Base-by-base conservation (phyloP, 2,329 filamentous ascomycete species). In the Purpureocillium takamizusanense region DNA sequence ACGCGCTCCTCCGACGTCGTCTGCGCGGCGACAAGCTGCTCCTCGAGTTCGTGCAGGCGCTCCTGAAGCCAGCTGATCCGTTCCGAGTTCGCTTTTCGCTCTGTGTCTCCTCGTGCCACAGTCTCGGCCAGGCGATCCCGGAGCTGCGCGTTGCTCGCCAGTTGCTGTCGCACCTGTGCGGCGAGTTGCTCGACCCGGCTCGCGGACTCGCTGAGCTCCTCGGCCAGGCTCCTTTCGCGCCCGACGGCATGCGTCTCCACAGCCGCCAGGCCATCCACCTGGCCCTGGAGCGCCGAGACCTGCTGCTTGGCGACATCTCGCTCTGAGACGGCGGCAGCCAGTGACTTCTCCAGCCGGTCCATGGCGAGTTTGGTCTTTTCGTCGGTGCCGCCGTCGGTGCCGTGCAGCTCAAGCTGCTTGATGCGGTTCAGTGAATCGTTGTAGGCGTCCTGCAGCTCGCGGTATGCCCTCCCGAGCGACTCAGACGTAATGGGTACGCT, bases 1-100 rank as follows among this genome's bases (percentile, higher is more conserved):
- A 97, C 78, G 30, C 81, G 81, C 35, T 90, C 88, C 57, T 98
- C 92, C 1, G 87, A 90, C 15, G 83, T 76, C 40, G 86, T 81
- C 59, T 97, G 90, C 2, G 90, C 87, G 15, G 77, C 65, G 38
- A 94, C 72, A 16, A 98, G 76, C 50, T 83, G 78, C 44, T 97
- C 89, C 57, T 97, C 92, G 36, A 95, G 77, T 13, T 68, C 63
- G 51, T 84, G 86, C 40, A 98, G 80, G 41, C 81, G 83, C 44
- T 75, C 74, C 57, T 97, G 89, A 57, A 97, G 77, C 39, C 80
- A 74, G 40, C 86, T 86, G 56, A 98, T 95, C 51, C 86, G 83
- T 37, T 78, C 72, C 12, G 84, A 84, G 45, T 88, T 94, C 42
- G 79, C 66, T 52, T 81, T 81, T 57, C 94, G 89, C 51, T 92